Evolutionary conservation across 495 filamentous ascomycete genomes (phyloP).

Genomic region (Extremus antarcticus): DNA sequence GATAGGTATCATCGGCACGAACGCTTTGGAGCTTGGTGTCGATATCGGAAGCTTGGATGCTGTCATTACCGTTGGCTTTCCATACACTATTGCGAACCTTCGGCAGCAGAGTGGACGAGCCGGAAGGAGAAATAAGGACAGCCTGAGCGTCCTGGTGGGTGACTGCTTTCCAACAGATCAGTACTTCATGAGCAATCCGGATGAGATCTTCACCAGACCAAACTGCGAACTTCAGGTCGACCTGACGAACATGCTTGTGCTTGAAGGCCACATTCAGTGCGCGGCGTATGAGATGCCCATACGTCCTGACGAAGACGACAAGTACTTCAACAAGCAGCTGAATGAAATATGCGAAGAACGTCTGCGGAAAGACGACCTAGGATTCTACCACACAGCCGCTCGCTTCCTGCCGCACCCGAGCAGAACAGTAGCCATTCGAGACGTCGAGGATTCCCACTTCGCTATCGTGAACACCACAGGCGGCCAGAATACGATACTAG

Average conservation of each 20-base stretch:
- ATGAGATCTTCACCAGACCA: constrained; percentile 90
- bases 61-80: constrained; percentile 87
- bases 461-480: constrained; percentile 85
- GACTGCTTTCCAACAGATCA: constrained; percentile 89
- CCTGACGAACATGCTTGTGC: constrained; percentile 76
- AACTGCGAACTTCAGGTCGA: constrained; percentile 85
- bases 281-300: constrained; percentile 94
- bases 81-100: constrained; percentile 87
- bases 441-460: constrained; percentile 86
- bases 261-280: constrained; percentile 92
- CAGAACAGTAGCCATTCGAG: constrained; percentile 74
- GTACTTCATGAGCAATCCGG: constrained; percentile 91
- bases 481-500: constrained; percentile 70
- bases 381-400: constrained; percentile 82
- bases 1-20: constrained; percentile 88
- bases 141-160: constrained; percentile 81
- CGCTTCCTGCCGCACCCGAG: constrained; percentile 80
- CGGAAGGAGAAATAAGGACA: constrained; percentile 87
- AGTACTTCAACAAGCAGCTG: constrained; percentile 73
- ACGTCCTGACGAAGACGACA: constrained; percentile 56
- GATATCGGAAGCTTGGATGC: constrained; percentile 95
- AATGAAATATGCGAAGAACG: constrained; percentile 61
- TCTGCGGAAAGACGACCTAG: constrained; percentile 58
- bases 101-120: constrained; percentile 92
- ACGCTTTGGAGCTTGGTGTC: constrained; percentile 82